Evolutionary conservation across 2,329 filamentous ascomycete species (phyloP).

Genomic region (Diaporthe citrichinensis): DNA sequence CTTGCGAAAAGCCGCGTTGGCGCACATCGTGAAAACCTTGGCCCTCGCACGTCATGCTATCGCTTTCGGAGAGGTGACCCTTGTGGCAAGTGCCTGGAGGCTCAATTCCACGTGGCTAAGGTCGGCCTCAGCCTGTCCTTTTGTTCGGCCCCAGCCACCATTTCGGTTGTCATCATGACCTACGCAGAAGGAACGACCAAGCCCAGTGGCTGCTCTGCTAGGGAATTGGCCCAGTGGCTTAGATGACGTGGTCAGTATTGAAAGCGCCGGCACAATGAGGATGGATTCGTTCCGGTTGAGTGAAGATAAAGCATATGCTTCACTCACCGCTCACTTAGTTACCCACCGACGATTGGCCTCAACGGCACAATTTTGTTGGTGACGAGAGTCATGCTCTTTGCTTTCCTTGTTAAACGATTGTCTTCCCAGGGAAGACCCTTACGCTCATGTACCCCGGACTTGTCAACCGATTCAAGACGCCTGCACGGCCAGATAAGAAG

Average conservation of each 20-base stretch:
- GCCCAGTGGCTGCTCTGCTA: not conserved
- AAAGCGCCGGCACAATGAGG: not conserved
- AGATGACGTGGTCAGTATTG: not conserved
- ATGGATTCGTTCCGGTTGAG: not conserved
- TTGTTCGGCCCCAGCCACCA: not conserved
- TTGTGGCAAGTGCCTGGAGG: not conserved
- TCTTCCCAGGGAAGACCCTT: not conserved
- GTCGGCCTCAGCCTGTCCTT: not conserved
- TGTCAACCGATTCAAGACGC: not conserved
- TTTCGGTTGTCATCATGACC: not conserved
- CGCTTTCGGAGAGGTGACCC: not conserved
- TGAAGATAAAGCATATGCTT: not conserved
- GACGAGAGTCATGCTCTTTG: slow-evolving; percentile 1
- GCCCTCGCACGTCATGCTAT: not conserved
- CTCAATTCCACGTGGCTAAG: not conserved
- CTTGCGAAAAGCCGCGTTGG: too few relatives aligned
- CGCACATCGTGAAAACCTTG: not conserved
- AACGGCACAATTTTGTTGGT: not conserved
- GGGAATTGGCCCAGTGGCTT: not conserved
- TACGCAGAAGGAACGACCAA: not conserved
- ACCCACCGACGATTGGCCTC: not conserved
- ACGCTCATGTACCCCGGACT: not conserved
- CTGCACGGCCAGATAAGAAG: not conserved
- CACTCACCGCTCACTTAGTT: not conserved
- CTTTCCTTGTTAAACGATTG: not conserved